A percentile compares a stretch with the other conserved stretches of the same genome.
Conservation (phyloP, 352 stramenopile genomes). For the Phytophthora rubi region DNA sequence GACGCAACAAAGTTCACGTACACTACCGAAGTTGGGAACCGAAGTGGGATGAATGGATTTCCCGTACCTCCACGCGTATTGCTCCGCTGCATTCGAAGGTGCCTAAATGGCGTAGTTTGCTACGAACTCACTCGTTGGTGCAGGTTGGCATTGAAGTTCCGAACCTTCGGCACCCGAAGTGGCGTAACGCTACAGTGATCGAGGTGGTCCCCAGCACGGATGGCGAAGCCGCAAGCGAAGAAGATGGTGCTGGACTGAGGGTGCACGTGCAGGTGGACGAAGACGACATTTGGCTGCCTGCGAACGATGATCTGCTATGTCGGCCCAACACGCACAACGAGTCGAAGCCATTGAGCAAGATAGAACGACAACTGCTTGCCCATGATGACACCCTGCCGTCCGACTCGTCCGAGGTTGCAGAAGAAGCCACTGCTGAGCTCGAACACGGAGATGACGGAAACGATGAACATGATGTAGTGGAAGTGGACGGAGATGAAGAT, state of each 20-base stretch:
- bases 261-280: conserved; percentile 29
- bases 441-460: neutral
- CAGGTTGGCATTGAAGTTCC: conserved; percentile 32
- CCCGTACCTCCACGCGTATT: conserved; percentile 19
- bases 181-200: conserved; percentile 32
- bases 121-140: conserved; percentile 13
- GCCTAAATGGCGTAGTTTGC: conserved; percentile 21
- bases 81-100: conserved; percentile 27
- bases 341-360: conserved; percentile 21
- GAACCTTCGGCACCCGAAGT: conserved; percentile 19
- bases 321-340: conserved; percentile 16
- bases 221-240: neutral
- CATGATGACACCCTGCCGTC: conserved; percentile 12
- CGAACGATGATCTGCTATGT: conserved; percentile 27
- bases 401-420: neutral
- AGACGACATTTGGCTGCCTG: conserved; percentile 31
- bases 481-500: neutral
- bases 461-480: neutral
- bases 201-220: conserved; percentile 18
- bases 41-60: conserved; percentile 37
- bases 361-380: conserved; percentile 17
- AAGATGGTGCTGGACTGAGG: conserved; percentile 15
- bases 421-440: neutral
- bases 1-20: conserved; percentile 30
- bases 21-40: conserved; percentile 35